Base-by-base conservation (phyloP, 2,329 filamentous ascomycete genomes). In the Xylaria sp. region DNA sequence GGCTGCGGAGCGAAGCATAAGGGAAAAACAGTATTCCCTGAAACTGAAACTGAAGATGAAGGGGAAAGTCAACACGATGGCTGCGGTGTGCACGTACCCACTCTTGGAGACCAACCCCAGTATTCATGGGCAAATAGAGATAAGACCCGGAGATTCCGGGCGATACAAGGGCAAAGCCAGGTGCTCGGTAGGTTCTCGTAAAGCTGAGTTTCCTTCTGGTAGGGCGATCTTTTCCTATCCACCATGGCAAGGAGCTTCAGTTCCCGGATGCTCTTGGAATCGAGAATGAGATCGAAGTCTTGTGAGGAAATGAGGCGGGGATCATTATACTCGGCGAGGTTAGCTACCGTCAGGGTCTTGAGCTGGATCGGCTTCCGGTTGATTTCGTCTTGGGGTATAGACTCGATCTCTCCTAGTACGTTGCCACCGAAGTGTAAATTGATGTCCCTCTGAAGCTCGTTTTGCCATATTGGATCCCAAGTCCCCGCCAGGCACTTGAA, bases 91-190 rank as follows among this genome's bases (percentile, higher is more conserved):
- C 16, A 34, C 29, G 16, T 34, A 34, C 29, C 29, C 41, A 74
- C 65, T 18, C 68, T 67, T 0, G 74, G 75, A 2, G 69, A 69
- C 61, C 70, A 78, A 1, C 77, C 72, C 58, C 72, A 78, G 45
- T 72, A 74, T 1, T 70, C 59, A 4, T 52, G 54, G 2, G 63
- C 66, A 54, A 69, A 77, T 0, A 80, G 54, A 0, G 72, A 75
- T 4, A 80, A 64, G n/a, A 73, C 69, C 3, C 60, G 60, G 2
- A 76, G 42, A 4, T 65, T 65, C 1, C 58, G 43, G 0, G 59
- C 26, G 0, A 69, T n/a, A 0, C 41, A 21, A 0, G 57, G 44
- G 0, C 50, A 51, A 0, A 72, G 47, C 68, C 65, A 72, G 1
- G 53, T 56, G 0, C 24, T 21, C 0, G 62, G 63, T 0, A 72